phyloP scores from a whole-genome alignment of 1,284 basidiomycete genomes.

The Coniferiporia sulphurascens region DNA sequence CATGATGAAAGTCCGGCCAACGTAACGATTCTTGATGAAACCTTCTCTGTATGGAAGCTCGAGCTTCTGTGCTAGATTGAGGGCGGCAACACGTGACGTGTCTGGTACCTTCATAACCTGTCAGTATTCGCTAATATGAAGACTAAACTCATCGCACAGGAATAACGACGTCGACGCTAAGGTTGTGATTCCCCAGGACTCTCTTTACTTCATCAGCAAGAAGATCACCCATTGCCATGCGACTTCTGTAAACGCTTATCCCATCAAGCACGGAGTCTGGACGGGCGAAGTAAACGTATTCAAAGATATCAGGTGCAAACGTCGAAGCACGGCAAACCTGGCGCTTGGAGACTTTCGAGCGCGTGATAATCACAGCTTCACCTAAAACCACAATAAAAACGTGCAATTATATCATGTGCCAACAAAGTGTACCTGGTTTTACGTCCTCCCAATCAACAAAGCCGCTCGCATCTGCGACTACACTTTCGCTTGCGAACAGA shows the following conservation, averaged over 20 bases:
- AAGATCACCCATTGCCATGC: constrained; percentile 99
- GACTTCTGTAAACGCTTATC: constrained; percentile 93
- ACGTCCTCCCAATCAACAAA: constrained; percentile 94
- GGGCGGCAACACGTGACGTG: constrained; percentile 92
- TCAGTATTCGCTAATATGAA: constrained; percentile 10
- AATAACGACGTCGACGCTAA: constrained; percentile 92
- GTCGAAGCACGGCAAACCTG: constrained; percentile 65
- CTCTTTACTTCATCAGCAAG: constrained; percentile 85
- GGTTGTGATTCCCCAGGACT: constrained; percentile 63
- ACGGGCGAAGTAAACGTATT: constrained; percentile 98
- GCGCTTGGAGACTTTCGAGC: constrained; percentile 66
- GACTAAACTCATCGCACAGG: constrained; percentile 54
- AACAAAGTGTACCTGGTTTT: constrained; percentile 60
- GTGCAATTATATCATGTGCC: background rate
- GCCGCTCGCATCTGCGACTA: constrained; percentile 91
- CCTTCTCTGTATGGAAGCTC: constrained; percentile 94
- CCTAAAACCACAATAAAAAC: constrained; percentile 39
- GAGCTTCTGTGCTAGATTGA: constrained; percentile 92
- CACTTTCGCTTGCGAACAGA: constrained; percentile 92
- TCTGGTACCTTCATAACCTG: constrained; percentile 70
- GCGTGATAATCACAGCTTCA: constrained; percentile 94
- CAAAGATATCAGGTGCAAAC: constrained; percentile 98
- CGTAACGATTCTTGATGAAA: constrained; percentile 98
- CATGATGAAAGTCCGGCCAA: constrained; percentile 99
- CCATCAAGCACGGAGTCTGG: constrained; percentile 98